Base-by-base conservation (phyloP, 2,329 filamentous ascomycete genomes). In the Phialophora expanda region DNA sequence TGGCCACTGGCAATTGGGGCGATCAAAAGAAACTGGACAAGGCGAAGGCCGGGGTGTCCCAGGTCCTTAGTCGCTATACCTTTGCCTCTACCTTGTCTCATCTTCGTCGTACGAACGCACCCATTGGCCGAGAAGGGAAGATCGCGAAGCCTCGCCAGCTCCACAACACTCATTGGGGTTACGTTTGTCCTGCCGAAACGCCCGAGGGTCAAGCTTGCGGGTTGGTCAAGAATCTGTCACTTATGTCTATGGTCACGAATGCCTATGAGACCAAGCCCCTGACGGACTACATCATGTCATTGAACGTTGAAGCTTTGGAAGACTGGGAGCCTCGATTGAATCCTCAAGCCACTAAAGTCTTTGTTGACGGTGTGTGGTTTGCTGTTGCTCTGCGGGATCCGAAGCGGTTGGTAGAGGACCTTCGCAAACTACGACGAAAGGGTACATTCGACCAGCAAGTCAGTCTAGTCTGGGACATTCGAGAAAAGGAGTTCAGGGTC, bases 171-270 rank as follows among this genome's bases (percentile, higher is more conserved):
- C 95, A 99, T 76, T 99, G 95, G 95, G 95, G 95, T 69, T 82
- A 98, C 73, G 94, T 99, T 20, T 99, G 95, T 78, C 95, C 95
- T 32, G 94, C 95, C 32, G 95, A 99, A 78, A 99, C 95, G 17
- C 95, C 95, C 26, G 95, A 99, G 86, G 95, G 95, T 70, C 95
- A 99, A 78, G 95, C 95, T 79, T 99, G 95, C 82, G 95, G 95
- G 81, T 83, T 99, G 70, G 95, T 99, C 79, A 99, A 99, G 84
- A 99, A 99, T 75, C 76, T 99, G 76, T 93, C 95, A 5, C 84
- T 99, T 60, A 98, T 99, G 94, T 98, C 95, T 76, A 97, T 96
- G 74, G 93, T 99, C 75, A 97, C 93, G 74, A 93, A 98, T 57
- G 94, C 94, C 74, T 96, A 93, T 32, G 92, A 93, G 17, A 91